Percentiles rank a stretch among this genome's conserved stretches.
Evolutionary conservation across 148 eudicot genomes (phyloP).

Genomic region (Rhododendron williamsianum): DNA sequence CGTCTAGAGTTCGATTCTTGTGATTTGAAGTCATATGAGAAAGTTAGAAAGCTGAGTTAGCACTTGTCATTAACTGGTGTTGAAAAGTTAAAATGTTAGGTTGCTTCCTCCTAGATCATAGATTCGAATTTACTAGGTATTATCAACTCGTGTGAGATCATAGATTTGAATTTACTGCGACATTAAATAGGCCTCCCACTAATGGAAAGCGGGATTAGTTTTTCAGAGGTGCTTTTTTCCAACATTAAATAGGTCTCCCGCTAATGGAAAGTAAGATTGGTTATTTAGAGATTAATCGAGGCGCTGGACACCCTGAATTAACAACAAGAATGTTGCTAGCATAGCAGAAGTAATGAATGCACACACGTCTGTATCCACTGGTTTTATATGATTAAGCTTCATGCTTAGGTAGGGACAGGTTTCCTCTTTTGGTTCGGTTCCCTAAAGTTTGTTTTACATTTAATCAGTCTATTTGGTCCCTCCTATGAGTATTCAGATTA

Average conservation of each 20-base stretch:
- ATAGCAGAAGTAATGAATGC: neutral
- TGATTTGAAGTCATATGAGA: neutral
- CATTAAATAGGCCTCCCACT: neutral
- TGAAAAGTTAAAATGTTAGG: neutral
- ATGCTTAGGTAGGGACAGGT: neutral
- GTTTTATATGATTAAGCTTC: neutral
- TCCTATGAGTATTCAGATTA: neutral
- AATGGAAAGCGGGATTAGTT: neutral
- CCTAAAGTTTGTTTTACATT: neutral
- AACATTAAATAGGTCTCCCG: neutral
- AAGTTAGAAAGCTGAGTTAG: neutral
- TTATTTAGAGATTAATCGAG: neutral
- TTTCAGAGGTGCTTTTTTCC: neutral
- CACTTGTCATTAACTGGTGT: neutral
- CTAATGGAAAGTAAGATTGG: neutral
- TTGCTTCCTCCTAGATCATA: neutral
- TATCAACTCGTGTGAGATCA: neutral
- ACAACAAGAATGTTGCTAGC: neutral
- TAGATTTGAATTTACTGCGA: too few relatives aligned
- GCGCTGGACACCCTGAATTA: neutral
- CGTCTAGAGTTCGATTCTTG: neutral
- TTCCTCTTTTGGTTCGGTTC: neutral
- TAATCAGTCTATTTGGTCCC: neutral
- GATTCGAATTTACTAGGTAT: neutral
- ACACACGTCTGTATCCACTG: neutral